These are phyloP conservation scores for Brettanomyces nanus DNA, from an alignment of 805 yeast genomes.

Conservation along the genomic window DNA sequence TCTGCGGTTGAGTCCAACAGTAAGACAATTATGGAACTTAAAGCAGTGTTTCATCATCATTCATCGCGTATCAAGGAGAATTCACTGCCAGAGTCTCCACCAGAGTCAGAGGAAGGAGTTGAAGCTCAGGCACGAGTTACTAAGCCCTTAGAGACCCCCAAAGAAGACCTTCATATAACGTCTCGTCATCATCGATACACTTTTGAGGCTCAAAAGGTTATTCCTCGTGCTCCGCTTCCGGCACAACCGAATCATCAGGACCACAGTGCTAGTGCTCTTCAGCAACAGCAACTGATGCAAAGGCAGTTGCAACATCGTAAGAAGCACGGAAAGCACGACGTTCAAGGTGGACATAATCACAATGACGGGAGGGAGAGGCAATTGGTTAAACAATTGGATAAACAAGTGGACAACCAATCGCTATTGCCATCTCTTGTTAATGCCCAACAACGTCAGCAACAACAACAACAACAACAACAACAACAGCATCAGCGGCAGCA, in stretches of 20 bases:
- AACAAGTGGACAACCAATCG: no score
- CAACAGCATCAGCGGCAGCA: conserved; percentile 5
- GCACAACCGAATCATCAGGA: conserved; percentile 4
- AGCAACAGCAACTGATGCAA: conserved; percentile 8
- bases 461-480: conserved; percentile 1
- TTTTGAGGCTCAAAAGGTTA: background rate
- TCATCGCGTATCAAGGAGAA: no score
- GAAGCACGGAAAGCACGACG: no score
- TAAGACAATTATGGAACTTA: conserved; percentile 2
- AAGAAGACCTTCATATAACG: background rate
- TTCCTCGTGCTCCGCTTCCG: conserved; percentile 1
- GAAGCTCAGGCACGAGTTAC: background rate
- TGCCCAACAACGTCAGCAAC: background rate
- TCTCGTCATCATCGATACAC: background rate
- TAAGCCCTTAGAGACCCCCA: no score
- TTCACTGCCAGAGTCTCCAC: no score
- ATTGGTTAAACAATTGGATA: no score
- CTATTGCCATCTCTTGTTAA: no score
- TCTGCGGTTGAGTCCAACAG: background rate
- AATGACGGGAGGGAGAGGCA: no score
- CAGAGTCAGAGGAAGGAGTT: no score
- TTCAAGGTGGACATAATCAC: no score
- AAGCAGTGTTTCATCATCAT: conserved; percentile 2
- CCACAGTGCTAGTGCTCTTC: conserved; percentile 5
- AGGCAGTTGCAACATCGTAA: conserved; percentile 1